Percentiles rank a stretch among this genome's conserved stretches.
Evolutionary conservation across 2,329 filamentous ascomycete species (phyloP).

Genomic region (Fragosphaeria purpurea): DNA sequence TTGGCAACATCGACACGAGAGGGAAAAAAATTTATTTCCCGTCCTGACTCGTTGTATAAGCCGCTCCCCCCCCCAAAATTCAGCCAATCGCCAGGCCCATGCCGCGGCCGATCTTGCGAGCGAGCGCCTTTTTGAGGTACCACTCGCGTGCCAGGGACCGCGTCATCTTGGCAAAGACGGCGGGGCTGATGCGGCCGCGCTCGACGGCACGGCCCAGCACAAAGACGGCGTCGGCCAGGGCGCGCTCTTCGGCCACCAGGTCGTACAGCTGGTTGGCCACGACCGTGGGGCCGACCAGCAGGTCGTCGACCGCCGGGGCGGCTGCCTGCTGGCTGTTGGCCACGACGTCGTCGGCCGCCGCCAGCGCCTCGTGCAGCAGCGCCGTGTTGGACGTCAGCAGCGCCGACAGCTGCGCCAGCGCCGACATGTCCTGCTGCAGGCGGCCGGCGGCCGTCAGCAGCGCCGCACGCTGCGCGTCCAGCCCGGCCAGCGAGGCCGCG

Average conservation of each 20-base stretch:
- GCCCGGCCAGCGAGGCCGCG: constrained; percentile 59
- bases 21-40: too few species aligned
- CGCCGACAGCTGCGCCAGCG: constrained; percentile 59
- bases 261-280: constrained; percentile 89
- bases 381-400: constrained; percentile 67
- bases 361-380: constrained; percentile 67
- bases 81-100: constrained; percentile 48
- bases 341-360: constrained; percentile 70
- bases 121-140: constrained; percentile 74
- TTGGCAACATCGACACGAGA: too few species aligned
- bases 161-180: constrained; percentile 71
- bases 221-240: constrained; percentile 78
- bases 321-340: constrained; percentile 57
- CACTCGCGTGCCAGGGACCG: constrained; percentile 66
- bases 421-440: constrained; percentile 63
- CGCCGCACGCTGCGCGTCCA: constrained; percentile 69
- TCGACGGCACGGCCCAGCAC: constrained; percentile 68
- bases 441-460: constrained; percentile 59
- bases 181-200: constrained; percentile 56
- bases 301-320: constrained; percentile 73
- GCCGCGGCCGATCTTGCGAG: constrained; percentile 64
- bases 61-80: too few species aligned
- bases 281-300: constrained; percentile 86
- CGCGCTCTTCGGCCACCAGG: constrained; percentile 78
- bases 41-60: too few species aligned